phyloP scores from a whole-genome alignment of 192 early-diverging fungal genomes.

The Lobosporangium transversale region DNA sequence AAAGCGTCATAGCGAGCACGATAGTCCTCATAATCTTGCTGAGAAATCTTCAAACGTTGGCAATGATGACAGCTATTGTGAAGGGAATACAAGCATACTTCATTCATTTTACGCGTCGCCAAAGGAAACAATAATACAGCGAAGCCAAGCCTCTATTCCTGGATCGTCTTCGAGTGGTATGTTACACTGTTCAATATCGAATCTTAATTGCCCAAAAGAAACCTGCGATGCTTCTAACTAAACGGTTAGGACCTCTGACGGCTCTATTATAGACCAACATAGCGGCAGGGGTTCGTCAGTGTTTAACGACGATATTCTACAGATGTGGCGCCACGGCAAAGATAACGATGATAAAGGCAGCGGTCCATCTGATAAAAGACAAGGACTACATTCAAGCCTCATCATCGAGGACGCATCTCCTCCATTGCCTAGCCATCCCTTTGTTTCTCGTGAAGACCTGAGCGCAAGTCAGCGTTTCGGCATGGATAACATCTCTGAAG shows the following conservation, averaged over 20 bases:
- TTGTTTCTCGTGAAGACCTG: constrained; percentile 1
- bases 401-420: constrained; percentile 32
- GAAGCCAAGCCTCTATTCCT: constrained; percentile 26
- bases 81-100: constrained; percentile 22
- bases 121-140: constrained; percentile 5
- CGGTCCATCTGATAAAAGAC: neutral
- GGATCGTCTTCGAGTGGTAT: constrained; percentile 16
- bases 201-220: too few relatives aligned
- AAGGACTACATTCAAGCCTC: constrained; percentile 8
- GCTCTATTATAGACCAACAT: neutral
- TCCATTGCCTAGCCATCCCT: constrained; percentile 9
- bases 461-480: constrained; percentile 31
- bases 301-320: constrained; percentile 17
- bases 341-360: neutral
- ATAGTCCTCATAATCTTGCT: too few relatives aligned
- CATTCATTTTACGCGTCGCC: constrained; percentile 40
- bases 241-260: too few relatives aligned
- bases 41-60: too few relatives aligned
- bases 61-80: neutral
- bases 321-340: constrained; percentile 15
- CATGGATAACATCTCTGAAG: constrained; percentile 34
- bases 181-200: too few relatives aligned
- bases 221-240: too few relatives aligned
- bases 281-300: neutral
- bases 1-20: neutral